Evolutionary conservation across 306 rosid genomes (phyloP).

Genomic region (Sicyos baderoa): DNA sequence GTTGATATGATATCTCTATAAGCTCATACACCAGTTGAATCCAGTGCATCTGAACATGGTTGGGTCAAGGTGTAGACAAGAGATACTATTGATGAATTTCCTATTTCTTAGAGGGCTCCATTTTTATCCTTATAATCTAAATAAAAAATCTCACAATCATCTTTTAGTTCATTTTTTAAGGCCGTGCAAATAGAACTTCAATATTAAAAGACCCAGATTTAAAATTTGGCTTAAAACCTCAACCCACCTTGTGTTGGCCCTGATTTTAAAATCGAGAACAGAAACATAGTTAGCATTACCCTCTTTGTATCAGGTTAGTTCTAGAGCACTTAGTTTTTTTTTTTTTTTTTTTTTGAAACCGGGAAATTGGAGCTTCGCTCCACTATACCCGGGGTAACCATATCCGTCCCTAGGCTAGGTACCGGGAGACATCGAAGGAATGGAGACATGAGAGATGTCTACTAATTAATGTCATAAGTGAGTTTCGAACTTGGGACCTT

Average conservation of each 20-base stretch:
- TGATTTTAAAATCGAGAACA: background rate
- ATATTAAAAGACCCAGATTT: background rate
- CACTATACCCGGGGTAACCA: too few relatives aligned
- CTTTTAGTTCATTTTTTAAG: background rate
- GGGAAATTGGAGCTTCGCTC: too few relatives aligned
- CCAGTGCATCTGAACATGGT: too few relatives aligned
- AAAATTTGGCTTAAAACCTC: background rate
- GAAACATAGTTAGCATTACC: background rate
- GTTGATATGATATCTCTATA: too few relatives aligned
- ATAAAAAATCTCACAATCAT: background rate
- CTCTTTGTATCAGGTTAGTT: background rate
- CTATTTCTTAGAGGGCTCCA: constrained; percentile 5
- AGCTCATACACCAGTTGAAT: too few relatives aligned
- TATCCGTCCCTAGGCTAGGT: too few relatives aligned
- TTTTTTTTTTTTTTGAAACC: too few relatives aligned
- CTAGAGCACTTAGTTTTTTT: background rate
- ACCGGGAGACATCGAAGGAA: too few relatives aligned
- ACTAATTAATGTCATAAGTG: too few relatives aligned
- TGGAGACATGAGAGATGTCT: too few relatives aligned
- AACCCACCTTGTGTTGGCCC: background rate
- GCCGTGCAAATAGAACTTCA: background rate
- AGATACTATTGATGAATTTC: background rate
- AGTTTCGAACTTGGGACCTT: too few relatives aligned
- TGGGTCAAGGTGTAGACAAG: background rate
- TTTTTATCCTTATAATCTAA: background rate